Base-by-base conservation (phyloP, 2,329 filamentous ascomycete species). In the Colletotrichum tamarilloi region DNA sequence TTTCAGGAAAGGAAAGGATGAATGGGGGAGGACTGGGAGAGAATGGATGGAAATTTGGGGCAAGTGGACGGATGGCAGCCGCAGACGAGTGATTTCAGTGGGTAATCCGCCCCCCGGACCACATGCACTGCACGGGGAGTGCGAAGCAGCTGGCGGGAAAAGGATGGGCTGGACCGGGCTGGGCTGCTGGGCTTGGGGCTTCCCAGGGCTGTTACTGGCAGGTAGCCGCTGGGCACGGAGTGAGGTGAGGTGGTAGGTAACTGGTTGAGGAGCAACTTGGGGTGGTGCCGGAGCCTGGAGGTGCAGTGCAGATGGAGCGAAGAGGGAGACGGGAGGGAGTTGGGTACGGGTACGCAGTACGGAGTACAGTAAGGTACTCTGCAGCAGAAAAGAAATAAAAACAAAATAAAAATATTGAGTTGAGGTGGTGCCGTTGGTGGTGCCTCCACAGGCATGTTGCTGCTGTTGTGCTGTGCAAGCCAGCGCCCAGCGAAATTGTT, bases 31-130 rank as follows among this genome's bases (percentile, higher is more conserved):
- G 38, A 42, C 38, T 42, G 38, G 38, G 38, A 74, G 70, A 68
- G 68, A 72, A 74, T 74, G 68, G 72, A 70, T 57, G 72, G 72
- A 71, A 62, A n/a, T 72, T 72, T 71, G 72, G 67, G 72, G 62
- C 72, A 74, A 62, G 65, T 58, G 38, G 67, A 72, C 57, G 72
- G 72, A 62, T 67, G 72, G 72, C 52, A 72, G 72, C 62, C 62
- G 72, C 72, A 72, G 68, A 66, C 67, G 68, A 74, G 53, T 52
- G 68, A 63, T 72, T 72, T 53, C 57, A 67, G 68, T 74, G 67
- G 68, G 72, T 67, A 67, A 67, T 58, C 52, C 62, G 53, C 72
- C 67, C 72, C 67, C 72, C 68, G 62, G 62, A 74, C 72, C 67
- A 74, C 62, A 66, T 59, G 68, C 68, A 59, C 60, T 73, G 67